A percentile compares a stretch with the other conserved stretches of the same genome.
These are phyloP conservation scores for Pharus latifolius DNA, from an alignment of 176 grass and related monocot species.

Conservation along the genomic window DNA sequence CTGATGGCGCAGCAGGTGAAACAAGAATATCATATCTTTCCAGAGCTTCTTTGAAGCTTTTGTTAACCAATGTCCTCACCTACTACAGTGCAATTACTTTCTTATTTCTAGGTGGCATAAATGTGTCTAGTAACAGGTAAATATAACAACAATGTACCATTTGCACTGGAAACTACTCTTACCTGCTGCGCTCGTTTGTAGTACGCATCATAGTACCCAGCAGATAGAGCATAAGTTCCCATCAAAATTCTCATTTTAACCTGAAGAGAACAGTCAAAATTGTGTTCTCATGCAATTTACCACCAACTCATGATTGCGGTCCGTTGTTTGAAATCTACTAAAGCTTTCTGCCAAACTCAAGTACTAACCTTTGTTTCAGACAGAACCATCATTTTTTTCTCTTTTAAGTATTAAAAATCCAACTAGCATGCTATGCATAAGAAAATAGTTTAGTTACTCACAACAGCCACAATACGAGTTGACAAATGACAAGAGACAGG, in stretches of 20 bases:
- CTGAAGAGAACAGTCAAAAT: conserved; percentile 32
- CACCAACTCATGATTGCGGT: neutral
- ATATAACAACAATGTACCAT: neutral
- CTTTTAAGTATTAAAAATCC: neutral
- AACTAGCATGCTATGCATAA: neutral
- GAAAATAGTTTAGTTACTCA: neutral
- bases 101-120: neutral
- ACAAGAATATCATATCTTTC: conserved; percentile 64
- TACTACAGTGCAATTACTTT: conserved; percentile 28
- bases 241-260: conserved; percentile 99
- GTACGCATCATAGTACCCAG: conserved; percentile 94
- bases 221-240: conserved; percentile 95
- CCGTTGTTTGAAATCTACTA: neutral
- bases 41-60: conserved; percentile 90
- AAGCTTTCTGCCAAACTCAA: neutral
- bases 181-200: conserved; percentile 96
- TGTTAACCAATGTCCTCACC: conserved; percentile 88
- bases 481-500: neutral
- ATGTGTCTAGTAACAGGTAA: neutral
- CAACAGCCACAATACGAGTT: neutral
- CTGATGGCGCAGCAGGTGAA: conserved; percentile 86
- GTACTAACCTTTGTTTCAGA: neutral
- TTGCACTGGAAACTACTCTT: conserved; percentile 1
- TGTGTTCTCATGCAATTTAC: conserved; percentile 9
- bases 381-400: neutral